Evolutionary conservation across 345 rosid species (phyloP).

Genomic region (Eucalyptus tenuipes): DNA sequence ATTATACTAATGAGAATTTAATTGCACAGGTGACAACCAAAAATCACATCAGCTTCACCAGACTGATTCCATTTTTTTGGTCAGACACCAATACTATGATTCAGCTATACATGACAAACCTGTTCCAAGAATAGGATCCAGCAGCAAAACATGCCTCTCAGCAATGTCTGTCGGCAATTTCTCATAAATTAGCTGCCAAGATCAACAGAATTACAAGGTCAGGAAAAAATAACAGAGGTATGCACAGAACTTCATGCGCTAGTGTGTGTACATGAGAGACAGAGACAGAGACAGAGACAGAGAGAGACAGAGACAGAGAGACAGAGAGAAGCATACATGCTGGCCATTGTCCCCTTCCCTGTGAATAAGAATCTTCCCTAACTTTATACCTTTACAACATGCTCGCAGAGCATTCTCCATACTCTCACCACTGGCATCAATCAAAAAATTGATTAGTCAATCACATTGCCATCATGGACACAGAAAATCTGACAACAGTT

Average conservation of each 20-base stretch:
- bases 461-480: not conserved
- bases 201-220: not conserved
- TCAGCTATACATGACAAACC: slow-evolving; percentile 22
- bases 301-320: not conserved
- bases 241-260: not conserved
- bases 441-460: not conserved
- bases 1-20: not conserved
- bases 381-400: slow-evolving; percentile 96
- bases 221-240: not conserved
- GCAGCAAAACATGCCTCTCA: slow-evolving; percentile 76
- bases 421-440: slow-evolving; percentile 75
- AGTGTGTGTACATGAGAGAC: not conserved
- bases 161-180: slow-evolving; percentile 87
- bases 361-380: slow-evolving; percentile 93
- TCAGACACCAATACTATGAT: not conserved
- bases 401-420: slow-evolving; percentile 99
- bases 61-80: not conserved
- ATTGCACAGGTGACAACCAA: not conserved
- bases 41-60: not conserved
- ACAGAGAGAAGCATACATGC: slow-evolving; percentile 27
- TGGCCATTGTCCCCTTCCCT: slow-evolving; percentile 98
- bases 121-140: slow-evolving; percentile 98
- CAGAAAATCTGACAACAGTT: not conserved
- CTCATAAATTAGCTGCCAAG: slow-evolving; percentile 76
- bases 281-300: not conserved